Base-by-base conservation (phyloP, 106 monocot genomes). In the Acorus gramineus region DNA sequence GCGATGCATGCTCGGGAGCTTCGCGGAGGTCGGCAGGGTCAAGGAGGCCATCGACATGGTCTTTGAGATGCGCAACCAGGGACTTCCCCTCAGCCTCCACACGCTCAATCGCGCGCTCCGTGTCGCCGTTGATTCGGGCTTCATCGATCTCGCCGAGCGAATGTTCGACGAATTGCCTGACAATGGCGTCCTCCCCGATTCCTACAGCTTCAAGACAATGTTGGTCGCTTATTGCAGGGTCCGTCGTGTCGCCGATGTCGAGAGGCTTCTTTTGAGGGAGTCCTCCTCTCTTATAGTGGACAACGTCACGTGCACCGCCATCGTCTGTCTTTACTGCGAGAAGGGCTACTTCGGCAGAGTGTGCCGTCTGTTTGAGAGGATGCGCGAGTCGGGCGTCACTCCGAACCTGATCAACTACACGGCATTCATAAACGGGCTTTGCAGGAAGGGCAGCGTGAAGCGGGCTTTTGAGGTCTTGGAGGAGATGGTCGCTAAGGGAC, bases 321-420 rank as follows among this genome's bases (percentile, higher is more conserved):
- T 89, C 7, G 81, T 92, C 9, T 70, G 78, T 50, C 73, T 77
- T n/a, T 77, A 89, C 50, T 88, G 88, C 72, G 64, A 73, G 79
- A 75, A 77, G 50, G 85, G 85, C 47, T 66, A 14, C 9, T 73
- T 81, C 28, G 64, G 69, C 8, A 79, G 42, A 14, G 79, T 89
- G 8, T 60, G 53, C 59, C 62, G 71, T 56, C 2, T 89, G n/a
- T 89, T 98, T 60, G 59, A 72, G 59, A 82, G 50, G 69, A 98
- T 98, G 92, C 43, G 6, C 2, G 73, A 81, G 56, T 73, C 71
- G 63, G 88, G 79, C 54, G 64, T 68, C 14, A 44, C 72, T 50
- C 98, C 92, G 44, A 98, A 98, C 78, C 78, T 98, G 53, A 82
- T 98, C 46, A 89, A 98, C 58, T 98, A 98, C 63, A 92, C 92